Base-by-base conservation (phyloP, 2,329 filamentous ascomycete species). In the Alternaria conjuncta region DNA sequence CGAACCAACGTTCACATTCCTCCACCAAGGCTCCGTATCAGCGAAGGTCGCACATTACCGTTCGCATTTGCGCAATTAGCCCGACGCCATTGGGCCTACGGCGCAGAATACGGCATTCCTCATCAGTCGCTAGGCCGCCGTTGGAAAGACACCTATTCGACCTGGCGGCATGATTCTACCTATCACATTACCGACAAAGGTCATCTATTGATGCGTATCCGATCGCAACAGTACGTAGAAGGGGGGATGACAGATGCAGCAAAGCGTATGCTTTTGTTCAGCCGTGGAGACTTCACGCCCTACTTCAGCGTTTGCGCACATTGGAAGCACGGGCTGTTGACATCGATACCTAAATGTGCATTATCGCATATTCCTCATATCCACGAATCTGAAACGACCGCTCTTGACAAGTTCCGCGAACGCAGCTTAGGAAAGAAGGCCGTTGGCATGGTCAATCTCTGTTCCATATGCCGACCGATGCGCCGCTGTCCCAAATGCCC, bases 221-320 rank as follows among this genome's bases (percentile, higher is more conserved):
- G 84, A 32, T 87, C 85, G 56, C 83, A 84, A 61, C 78, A 79
- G 20, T 88, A 87, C 64, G 87, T 87, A 1, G 63, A 70, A 2
- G 77, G 82, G 0, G 84, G 80, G 3, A 80, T 89, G 25, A 85
- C 86, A 0, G 79, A 83, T 6, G 84, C 84, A 5, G 83, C 81
- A 5, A 81, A 86, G 67, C 84, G 88, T 2, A 79, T 88, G 58
- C 80, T 90, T 3, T 82, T 90, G 2, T 89, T 87, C 76, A 86
- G 84, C 28, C 83, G 86, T 61, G 85, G 87, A 55, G 87, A 89
- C 69, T 89, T 88, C 76, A 84, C 81, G 57, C 88, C 88, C 0
- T 90, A 86, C 73, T 90, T 90, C 76, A 88, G 86, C 11, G 85
- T 84, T 1, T 90, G 88, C 68, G 82, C 86, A 2, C 88, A 90